Base-by-base conservation (phyloP, 2,329 filamentous ascomycete genomes). In the Calonectria hongkongensis region DNA sequence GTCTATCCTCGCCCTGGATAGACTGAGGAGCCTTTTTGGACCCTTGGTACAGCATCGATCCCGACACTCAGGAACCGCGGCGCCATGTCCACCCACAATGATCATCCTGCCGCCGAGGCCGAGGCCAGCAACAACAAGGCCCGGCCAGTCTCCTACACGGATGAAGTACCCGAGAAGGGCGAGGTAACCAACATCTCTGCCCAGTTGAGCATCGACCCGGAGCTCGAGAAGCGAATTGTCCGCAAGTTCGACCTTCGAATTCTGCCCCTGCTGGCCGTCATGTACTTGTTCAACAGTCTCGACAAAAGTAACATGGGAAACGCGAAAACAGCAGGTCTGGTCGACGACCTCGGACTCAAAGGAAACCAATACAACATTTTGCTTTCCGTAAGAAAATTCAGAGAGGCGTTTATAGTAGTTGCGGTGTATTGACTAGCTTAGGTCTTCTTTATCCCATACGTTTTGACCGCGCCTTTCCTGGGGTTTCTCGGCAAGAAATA, bases 361-460 rank as follows among this genome's bases (percentile, higher is more conserved):
- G 66, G 66, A 8, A 62, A 72, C 33, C 70, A 72, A 50, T 72
- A 72, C 51, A 72, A 72, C 66, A 69, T 72, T 43, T 10, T 70
- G 50, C 66, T 72, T 7, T 72, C 70, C 4, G 70, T 72, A 48
- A 56, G 69, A 41, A 16, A 25, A 13, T 9, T n/a, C n/a, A 48
- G 3, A 48, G 4, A 25, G 2, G 10, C 10, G 3, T 48, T 48
- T 48, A 33, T 33, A 5, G 12, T 10, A 15, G n/a, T 39, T 16
- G 33, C 10, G 33, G 33, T 60, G 25, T 51, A 16, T 15, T 60
- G 21, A 60, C 54, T 60, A 5, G 21, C 6, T 0, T 15, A 71
- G 69, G 69, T 95, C 75, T 95, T 95, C 86, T 95, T 94, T 82
- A 87, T 95, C 7, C 94, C 94, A 0, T 95, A 93, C 80, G 93